Percentiles rank a stretch among this genome's conserved stretches.
Evolutionary conservation across 495 filamentous ascomycete genomes (phyloP).

Genomic region (Rusavskia elegans): DNA sequence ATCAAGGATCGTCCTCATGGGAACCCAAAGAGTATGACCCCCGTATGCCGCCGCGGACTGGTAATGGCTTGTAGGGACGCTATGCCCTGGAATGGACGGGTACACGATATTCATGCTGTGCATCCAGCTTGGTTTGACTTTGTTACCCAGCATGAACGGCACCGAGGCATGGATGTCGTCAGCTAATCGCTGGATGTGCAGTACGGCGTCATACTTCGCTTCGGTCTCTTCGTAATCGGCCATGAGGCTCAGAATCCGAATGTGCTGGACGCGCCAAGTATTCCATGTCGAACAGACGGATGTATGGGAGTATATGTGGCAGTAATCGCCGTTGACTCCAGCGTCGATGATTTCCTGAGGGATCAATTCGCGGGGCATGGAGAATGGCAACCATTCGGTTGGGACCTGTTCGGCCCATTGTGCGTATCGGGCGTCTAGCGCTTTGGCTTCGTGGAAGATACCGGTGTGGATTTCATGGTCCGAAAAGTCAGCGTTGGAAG

Average conservation of each 20-base stretch:
- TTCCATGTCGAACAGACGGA: slow-evolving; percentile 9
- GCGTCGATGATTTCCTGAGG: slow-evolving; percentile 4
- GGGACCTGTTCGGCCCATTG: slow-evolving; percentile 2
- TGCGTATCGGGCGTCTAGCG: background rate
- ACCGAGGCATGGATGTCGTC: slow-evolving; percentile 6
- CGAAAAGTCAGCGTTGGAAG: background rate
- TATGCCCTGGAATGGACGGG: slow-evolving; percentile 1
- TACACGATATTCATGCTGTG: slow-evolving; percentile 3
- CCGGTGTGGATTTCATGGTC: background rate
- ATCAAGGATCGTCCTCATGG: background rate
- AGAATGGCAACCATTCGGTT: slow-evolving; percentile 3
- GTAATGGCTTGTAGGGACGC: slow-evolving; percentile 4
- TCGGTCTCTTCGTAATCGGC: background rate
- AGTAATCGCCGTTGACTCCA: slow-evolving; percentile 5
- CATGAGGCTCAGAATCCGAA: slow-evolving; percentile 7
- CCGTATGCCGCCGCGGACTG: slow-evolving; percentile 6
- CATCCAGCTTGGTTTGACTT: background rate
- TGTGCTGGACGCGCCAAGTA: slow-evolving; percentile 4
- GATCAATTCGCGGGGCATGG: background rate
- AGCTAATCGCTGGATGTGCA: slow-evolving; percentile 2
- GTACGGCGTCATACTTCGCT: background rate
- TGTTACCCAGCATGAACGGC: slow-evolving; percentile 7
- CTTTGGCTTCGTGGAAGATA: slow-evolving; percentile 2
- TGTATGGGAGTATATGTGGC: slow-evolving; percentile 8
- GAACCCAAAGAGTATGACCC: background rate